Conservation (phyloP, 2,329 filamentous ascomycete species). For the Periconia macrospinosa region DNA sequence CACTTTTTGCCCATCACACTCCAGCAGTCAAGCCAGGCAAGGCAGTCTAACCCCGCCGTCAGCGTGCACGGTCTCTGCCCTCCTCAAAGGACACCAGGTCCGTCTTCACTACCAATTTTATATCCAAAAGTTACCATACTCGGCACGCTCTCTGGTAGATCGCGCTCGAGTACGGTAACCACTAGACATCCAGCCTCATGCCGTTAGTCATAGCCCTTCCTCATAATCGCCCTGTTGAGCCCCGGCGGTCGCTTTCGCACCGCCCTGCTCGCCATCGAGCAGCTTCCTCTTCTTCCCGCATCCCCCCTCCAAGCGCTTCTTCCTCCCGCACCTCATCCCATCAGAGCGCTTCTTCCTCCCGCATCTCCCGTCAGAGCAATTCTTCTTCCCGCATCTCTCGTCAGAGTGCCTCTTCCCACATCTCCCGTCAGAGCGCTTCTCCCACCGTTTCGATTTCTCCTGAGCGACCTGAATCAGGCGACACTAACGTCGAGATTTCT, state of each 20-base stretch:
- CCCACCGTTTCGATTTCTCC: conserved; percentile 29
- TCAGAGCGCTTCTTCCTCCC: conserved; percentile 2
- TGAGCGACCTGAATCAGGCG: conserved; percentile 19
- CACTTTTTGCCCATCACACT: background rate
- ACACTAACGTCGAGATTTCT: conserved; percentile 43
- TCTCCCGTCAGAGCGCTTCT: conserved; percentile 24
- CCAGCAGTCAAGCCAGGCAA: background rate
- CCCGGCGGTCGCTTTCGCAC: conserved; percentile 33
- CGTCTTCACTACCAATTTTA: conserved; percentile 20
- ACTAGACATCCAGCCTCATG: conserved; percentile 41
- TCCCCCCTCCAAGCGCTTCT: conserved; percentile 6
- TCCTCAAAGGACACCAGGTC: conserved; percentile 24
- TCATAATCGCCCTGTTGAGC: conserved; percentile 30
- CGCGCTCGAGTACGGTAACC: conserved; percentile 38
- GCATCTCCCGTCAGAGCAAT: background rate
- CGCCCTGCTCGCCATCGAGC: conserved; percentile 29
- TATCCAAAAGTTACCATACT: conserved; percentile 31
- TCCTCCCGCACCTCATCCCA: background rate
- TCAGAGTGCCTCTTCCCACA: conserved; percentile 8
- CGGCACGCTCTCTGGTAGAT: conserved; percentile 45
- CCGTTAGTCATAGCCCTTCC: conserved; percentile 47
- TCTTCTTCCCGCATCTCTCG: conserved; percentile 13
- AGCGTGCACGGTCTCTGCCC: conserved; percentile 10
- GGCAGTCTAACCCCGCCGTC: conserved; percentile 12
- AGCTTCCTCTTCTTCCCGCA: conserved; percentile 19